Evolutionary conservation across 306 rosid genomes (phyloP).

Genomic region (Albizia julibrissin): DNA sequence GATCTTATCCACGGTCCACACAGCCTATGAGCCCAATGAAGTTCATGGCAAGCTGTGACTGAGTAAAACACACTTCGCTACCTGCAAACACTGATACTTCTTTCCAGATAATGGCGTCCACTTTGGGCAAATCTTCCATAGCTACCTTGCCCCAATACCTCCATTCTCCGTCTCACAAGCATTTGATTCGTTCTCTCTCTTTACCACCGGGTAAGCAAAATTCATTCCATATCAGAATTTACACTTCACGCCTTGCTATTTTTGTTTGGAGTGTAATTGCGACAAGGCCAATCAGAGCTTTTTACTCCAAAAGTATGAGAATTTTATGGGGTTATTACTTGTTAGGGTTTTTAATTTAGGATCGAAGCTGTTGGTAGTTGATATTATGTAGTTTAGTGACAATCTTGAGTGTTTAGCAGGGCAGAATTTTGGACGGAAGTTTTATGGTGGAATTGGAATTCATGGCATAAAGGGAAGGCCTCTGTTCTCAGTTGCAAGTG

Average conservation of each 20-base stretch:
- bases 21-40: no score
- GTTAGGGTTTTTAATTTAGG: slow-evolving; percentile 3
- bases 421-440: slow-evolving; percentile 49
- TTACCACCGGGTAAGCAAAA: slow-evolving; percentile 53
- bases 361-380: slow-evolving; percentile 16
- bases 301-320: not conserved
- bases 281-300: slow-evolving; percentile 26
- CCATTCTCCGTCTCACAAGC: slow-evolving; percentile 47
- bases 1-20: no score
- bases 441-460: slow-evolving; percentile 61
- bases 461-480: slow-evolving; percentile 63
- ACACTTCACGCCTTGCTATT: not conserved
- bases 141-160: slow-evolving; percentile 58
- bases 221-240: not conserved
- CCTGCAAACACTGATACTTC: not conserved
- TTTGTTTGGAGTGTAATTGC: not conserved
- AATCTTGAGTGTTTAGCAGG: slow-evolving; percentile 47
- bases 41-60: no score
- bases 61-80: not conserved
- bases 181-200: slow-evolving; percentile 51
- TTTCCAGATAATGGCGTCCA: slow-evolving; percentile 62
- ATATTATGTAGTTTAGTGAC: slow-evolving; percentile 11
- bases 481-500: slow-evolving; percentile 69
- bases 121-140: slow-evolving; percentile 67
- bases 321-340: not conserved